Evolutionary conservation across 1,139 yeast species (phyloP).

Genomic region (Pneumocystis canis): DNA sequence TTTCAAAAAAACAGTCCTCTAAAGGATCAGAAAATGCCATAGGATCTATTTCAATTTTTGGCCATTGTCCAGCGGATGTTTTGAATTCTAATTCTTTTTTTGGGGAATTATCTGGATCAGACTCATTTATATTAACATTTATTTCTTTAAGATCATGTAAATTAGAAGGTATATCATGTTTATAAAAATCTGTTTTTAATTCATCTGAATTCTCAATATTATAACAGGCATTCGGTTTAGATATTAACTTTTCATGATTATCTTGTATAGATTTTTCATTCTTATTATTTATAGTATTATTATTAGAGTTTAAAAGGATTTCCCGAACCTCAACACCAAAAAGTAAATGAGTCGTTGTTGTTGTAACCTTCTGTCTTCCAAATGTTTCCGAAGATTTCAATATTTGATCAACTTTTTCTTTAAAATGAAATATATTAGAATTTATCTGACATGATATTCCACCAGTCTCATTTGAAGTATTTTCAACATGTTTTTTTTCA

Average conservation of each 20-base stretch:
- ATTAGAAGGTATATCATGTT: conserved; percentile 11
- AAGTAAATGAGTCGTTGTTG: neutral
- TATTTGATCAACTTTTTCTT: neutral
- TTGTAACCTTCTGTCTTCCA: neutral
- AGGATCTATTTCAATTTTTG: conserved; percentile 48
- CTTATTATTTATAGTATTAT: neutral
- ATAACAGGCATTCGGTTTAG: neutral
- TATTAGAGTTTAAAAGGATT: neutral
- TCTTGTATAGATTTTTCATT: neutral
- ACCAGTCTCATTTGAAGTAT: neutral
- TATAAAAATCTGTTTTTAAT: neutral
- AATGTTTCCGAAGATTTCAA: neutral
- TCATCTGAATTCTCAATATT: neutral
- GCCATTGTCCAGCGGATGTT: conserved; percentile 40
- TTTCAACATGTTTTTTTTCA: neutral
- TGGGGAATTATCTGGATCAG: conserved; percentile 32
- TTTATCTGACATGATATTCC: neutral
- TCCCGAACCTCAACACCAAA: neutral
- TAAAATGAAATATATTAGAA: neutral
- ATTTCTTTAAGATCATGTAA: conserved; percentile 6
- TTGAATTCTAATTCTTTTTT: conserved; percentile 26
- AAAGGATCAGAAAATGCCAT: conserved; percentile 79
- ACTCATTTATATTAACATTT: conserved; percentile 17
- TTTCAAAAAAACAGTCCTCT: conserved; percentile 62
- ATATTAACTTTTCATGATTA: neutral